Conservation (phyloP, 495 filamentous ascomycete species). For the Parachaetomium inaequale region DNA sequence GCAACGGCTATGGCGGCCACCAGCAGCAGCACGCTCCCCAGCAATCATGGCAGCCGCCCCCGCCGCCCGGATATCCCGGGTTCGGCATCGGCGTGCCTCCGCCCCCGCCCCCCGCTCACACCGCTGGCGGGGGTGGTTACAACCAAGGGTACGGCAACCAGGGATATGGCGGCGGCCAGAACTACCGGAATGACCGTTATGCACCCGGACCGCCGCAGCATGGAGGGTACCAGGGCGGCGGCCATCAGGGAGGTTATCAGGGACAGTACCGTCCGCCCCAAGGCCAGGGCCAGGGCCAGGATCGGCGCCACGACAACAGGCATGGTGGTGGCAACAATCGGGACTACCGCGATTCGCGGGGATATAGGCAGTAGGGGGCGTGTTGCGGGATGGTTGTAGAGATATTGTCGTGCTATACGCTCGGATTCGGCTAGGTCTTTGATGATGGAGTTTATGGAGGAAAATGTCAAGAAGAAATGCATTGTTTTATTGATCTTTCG, state of each 20-base stretch:
- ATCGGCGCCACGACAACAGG: conserved; percentile 9
- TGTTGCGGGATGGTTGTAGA: neutral
- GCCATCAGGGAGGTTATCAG: conserved; percentile 1
- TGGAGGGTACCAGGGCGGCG: conserved; percentile 17
- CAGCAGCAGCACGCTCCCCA: neutral
- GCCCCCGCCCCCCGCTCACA: conserved; percentile 13
- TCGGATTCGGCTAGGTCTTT: neutral
- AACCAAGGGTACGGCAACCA: conserved; percentile 5
- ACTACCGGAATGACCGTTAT: conserved; percentile 12
- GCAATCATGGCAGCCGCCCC: conserved; percentile 11
- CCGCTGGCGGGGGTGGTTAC: neutral
- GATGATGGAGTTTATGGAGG: neutral
- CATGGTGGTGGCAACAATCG: conserved; percentile 16
- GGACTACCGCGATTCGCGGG: conserved; percentile 10
- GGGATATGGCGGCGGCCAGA: conserved; percentile 16
- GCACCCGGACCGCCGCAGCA: conserved; percentile 8
- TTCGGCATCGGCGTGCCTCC: conserved; percentile 16
- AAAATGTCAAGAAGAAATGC: neutral
- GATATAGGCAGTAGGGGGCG: neutral
- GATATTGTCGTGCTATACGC: neutral
- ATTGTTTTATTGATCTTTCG: neutral
- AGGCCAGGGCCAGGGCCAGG: neutral
- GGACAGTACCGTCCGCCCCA: conserved; percentile 12
- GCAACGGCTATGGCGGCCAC: conserved; percentile 28
- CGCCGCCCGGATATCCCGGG: conserved; percentile 17